Percentiles rank a stretch among this genome's conserved stretches.
Evolutionary conservation across 2,329 filamentous ascomycete species (phyloP).

Genomic region (Cladosporium sp.): DNA sequence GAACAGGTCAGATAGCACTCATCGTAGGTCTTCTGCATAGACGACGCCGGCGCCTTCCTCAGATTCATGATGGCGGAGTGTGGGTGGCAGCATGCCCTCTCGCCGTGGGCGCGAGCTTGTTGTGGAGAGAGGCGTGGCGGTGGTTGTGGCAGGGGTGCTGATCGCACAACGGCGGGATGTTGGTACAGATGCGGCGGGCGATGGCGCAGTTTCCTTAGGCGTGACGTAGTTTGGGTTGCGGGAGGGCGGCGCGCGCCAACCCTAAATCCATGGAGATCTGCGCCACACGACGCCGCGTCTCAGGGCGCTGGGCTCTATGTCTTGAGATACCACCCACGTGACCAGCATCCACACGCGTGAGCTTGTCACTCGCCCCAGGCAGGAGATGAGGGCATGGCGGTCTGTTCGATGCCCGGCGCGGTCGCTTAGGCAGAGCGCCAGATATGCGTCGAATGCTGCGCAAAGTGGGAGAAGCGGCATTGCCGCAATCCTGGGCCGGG

Average conservation of each 20-base stretch:
- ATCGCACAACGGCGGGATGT: not conserved
- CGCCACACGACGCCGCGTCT: no score
- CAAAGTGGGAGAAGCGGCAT: slow-evolving; percentile 12
- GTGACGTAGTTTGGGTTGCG: no score
- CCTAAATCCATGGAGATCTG: no score
- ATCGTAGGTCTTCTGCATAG: slow-evolving; percentile 95
- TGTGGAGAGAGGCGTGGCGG: no score
- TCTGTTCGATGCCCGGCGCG: slow-evolving; percentile 11
- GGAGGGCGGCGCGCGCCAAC: no score
- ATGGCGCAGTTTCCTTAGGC: not conserved
- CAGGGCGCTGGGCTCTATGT: no score
- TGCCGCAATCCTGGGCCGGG: slow-evolving; percentile 22
- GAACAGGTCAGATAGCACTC: slow-evolving; percentile 93
- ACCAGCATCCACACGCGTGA: no score
- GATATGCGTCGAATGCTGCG: slow-evolving; percentile 11
- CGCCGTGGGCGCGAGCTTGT: no score
- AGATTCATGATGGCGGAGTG: slow-evolving; percentile 7
- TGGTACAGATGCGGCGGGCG: no score
- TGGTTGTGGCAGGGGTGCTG: not conserved
- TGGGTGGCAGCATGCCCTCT: not conserved
- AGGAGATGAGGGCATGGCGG: slow-evolving; percentile 23
- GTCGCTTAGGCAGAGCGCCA: slow-evolving; percentile 8
- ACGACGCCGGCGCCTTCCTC: slow-evolving; percentile 57
- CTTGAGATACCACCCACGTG: no score
- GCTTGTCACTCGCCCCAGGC: no score